A percentile compares a stretch with the other conserved stretches of the same genome.
Evolutionary conservation across 1,139 yeast species (phyloP).

Genomic region (Lodderomyces beijingensis): DNA sequence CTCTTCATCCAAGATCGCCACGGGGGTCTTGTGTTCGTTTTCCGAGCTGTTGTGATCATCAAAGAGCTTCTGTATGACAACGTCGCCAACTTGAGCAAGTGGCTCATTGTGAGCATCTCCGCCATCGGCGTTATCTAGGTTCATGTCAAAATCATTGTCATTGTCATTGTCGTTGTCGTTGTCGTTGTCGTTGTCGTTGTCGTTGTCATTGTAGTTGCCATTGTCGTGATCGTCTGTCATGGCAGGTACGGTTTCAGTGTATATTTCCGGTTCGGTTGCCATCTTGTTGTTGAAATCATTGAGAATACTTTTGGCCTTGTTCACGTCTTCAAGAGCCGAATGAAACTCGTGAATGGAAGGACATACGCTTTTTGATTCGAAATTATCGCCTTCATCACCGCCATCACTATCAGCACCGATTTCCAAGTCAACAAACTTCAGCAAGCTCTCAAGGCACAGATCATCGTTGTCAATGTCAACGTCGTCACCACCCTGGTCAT

Average conservation of each 20-base stretch:
- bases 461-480: conserved; percentile 1
- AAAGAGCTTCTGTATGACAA: conserved; percentile 22
- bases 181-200: conserved; percentile 5
- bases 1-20: conserved; percentile 55
- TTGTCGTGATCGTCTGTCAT: conserved; percentile 7
- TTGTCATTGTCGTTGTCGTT: conserved; percentile 23
- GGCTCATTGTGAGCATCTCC: conserved; percentile 16
- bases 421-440: background rate
- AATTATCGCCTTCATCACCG: conserved; percentile 14
- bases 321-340: conserved; percentile 54
- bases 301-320: conserved; percentile 50
- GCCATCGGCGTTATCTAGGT: conserved; percentile 16
- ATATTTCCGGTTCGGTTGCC: conserved; percentile 15
- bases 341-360: conserved; percentile 60
- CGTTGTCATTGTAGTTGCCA: conserved; percentile 4
- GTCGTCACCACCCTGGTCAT: conserved; percentile 6
- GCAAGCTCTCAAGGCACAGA: too few relatives aligned
- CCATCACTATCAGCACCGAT: background rate
- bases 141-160: conserved; percentile 28
- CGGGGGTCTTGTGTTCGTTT: conserved; percentile 13
- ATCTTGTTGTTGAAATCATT: conserved; percentile 43
- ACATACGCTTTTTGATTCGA: conserved; percentile 41
- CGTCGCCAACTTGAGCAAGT: conserved; percentile 19
- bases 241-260: too few relatives aligned
- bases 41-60: conserved; percentile 14